These are phyloP conservation scores for Solanum dulcamara DNA, from an alignment of 257 asterid species.

Conservation along the genomic window DNA sequence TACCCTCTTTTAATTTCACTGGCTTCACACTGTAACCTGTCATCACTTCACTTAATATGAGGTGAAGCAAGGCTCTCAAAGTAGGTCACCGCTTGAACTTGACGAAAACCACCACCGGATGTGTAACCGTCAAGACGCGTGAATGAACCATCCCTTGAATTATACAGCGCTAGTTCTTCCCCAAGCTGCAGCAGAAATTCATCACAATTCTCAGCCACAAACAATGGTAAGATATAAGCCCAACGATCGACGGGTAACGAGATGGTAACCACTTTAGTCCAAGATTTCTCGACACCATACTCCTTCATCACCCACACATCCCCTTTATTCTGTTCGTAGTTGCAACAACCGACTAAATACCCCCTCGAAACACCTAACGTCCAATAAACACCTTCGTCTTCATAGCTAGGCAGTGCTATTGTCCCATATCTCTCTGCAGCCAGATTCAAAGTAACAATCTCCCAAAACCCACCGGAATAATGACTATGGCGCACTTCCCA, in stretches of 20 bases:
- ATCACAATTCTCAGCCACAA: conserved; percentile 11
- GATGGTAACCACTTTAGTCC: conserved; percentile 14
- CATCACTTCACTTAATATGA: background rate
- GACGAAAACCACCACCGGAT: background rate
- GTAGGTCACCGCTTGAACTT: conserved; percentile 1
- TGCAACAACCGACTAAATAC: conserved; percentile 1
- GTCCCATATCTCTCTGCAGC: background rate
- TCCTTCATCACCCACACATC: conserved; percentile 32
- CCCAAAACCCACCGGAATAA: background rate
- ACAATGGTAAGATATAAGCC: background rate
- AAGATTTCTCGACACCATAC: conserved; percentile 20
- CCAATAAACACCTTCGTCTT: background rate
- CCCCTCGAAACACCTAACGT: conserved; percentile 6
- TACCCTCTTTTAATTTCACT: background rate
- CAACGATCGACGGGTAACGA: background rate
- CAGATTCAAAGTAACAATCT: conserved; percentile 8
- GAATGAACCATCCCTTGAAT: background rate
- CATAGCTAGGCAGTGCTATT: background rate
- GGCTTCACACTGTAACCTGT: background rate
- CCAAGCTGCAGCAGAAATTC: conserved; percentile 4
- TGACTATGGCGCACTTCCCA: conserved; percentile 1
- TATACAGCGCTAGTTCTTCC: background rate
- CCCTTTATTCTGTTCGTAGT: background rate
- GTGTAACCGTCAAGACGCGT: background rate
- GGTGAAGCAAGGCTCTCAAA: conserved; percentile 18